Base-by-base conservation (phyloP, 2,329 filamentous ascomycete species). In the Colletotrichum endophyticum region DNA sequence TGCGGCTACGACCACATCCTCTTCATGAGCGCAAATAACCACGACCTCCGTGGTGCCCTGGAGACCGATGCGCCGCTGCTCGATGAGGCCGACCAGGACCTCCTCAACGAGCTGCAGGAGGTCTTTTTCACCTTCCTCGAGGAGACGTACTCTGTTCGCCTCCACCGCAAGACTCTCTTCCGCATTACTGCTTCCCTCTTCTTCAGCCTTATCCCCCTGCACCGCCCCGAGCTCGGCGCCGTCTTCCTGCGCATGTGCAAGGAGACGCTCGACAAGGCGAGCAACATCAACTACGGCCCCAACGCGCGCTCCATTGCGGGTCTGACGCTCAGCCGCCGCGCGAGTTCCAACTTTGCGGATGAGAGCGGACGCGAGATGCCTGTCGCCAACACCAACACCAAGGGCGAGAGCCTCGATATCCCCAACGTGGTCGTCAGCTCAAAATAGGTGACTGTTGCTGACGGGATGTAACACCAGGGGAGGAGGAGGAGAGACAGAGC, bases 1-100 rank as follows among this genome's bases (percentile, higher is more conserved):
- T 81, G 79, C 61, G 82, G 82, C 19, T 82, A 83, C 71, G 82
- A 82, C 66, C 80, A 83, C 78, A 72, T 82, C 70, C 76, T 83
- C 16, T 80, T 82, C 61, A 75, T 80, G 74, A 73, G 71, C 64
- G 79, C 79, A 12, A 78, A 79, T 64, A 78, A 78, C 44, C 36
- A 79, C 34, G 74, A 79, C 59, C 63, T 79, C 28, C 49, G 63
- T 30, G 67, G 73, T 61, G 74, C 76, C 16, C 75, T 79, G 25
- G 73, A 76, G 7, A 70, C 71, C 22, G 62, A 77, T n/a, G 44
- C 66, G 36, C 80, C 80, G 2, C 77, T 82, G 4, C 79, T 82
- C 9, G 78, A 80, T 27, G 77, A 81, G 67, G 78, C 80, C 16
- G 81, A 82, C 72, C 67, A 15, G 12, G 73, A 76, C 19, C 78